Conservation (phyloP, 306 rosid genomes). For the Ammopiptanthus mongolicus region DNA sequence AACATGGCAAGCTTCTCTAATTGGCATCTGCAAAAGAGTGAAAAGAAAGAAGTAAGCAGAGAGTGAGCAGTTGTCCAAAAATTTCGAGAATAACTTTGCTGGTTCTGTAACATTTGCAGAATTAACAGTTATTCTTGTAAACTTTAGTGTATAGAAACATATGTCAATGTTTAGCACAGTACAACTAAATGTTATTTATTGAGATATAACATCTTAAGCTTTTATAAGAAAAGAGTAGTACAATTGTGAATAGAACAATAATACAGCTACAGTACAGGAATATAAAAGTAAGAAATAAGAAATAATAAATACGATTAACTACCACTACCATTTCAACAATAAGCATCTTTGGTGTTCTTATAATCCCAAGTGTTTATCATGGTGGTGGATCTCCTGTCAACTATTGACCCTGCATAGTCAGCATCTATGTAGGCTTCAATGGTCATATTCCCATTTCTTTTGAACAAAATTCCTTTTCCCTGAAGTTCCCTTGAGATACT, state of each 20-base stretch:
- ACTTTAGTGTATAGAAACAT: not conserved
- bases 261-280: not conserved
- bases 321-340: not conserved
- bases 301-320: not conserved
- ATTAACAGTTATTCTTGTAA: not conserved
- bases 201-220: not conserved
- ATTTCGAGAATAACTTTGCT: not conserved
- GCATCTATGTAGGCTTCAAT: too few relatives aligned
- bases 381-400: too few relatives aligned
- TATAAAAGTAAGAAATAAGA: not conserved
- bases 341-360: not conserved
- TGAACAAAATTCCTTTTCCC: too few relatives aligned
- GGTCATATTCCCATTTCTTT: too few relatives aligned
- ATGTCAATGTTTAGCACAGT: not conserved
- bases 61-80: conserved; percentile 3
- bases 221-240: not conserved
- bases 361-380: not conserved
- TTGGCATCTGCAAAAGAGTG: conserved; percentile 69
- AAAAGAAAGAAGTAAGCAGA: not conserved
- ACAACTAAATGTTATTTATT: not conserved
- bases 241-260: not conserved
- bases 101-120: not conserved
- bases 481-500: too few relatives aligned
- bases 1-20: conserved; percentile 95
- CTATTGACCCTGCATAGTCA: too few relatives aligned